Evolutionary conservation across 83 land plant species (phyloP).

Genomic region (Picea abies): DNA sequence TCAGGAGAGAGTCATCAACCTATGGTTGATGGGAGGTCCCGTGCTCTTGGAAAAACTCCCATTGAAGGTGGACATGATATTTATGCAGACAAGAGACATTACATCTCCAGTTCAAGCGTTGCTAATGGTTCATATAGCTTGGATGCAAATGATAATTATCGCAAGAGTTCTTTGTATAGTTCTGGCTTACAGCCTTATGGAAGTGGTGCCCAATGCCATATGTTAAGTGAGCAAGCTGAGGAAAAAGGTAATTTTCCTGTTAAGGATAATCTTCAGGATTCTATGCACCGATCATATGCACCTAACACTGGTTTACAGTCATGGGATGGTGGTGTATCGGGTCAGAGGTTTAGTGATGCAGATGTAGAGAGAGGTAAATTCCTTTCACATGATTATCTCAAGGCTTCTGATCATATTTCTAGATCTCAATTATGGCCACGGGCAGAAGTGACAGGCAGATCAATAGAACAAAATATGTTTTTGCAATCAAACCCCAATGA

Average conservation of each 20-base stretch:
- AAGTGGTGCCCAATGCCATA: neutral
- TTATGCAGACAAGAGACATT: neutral
- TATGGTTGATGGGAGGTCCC: too few relatives aligned
- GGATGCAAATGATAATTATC: neutral
- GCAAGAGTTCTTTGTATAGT: neutral
- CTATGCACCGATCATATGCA: neutral
- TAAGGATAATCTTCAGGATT: neutral
- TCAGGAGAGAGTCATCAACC: too few relatives aligned
- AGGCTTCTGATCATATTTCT: slow-evolving; percentile 2
- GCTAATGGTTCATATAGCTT: neutral
- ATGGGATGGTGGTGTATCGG: neutral
- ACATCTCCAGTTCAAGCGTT: neutral
- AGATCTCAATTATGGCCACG: neutral
- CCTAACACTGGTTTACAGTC: neutral
- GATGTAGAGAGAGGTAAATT: slow-evolving; percentile 8
- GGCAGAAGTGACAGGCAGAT: neutral
- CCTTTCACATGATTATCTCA: neutral
- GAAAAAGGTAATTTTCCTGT: neutral
- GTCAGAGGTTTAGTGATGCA: neutral
- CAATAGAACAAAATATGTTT: slow-evolving; percentile 1
- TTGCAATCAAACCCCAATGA: neutral
- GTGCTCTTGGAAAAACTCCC: neutral
- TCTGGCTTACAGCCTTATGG: neutral
- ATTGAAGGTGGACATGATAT: neutral
- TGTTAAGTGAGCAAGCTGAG: neutral